phyloP scores from a whole-genome alignment of 106 monocot species.

The Platanthera zijinensis region DNA sequence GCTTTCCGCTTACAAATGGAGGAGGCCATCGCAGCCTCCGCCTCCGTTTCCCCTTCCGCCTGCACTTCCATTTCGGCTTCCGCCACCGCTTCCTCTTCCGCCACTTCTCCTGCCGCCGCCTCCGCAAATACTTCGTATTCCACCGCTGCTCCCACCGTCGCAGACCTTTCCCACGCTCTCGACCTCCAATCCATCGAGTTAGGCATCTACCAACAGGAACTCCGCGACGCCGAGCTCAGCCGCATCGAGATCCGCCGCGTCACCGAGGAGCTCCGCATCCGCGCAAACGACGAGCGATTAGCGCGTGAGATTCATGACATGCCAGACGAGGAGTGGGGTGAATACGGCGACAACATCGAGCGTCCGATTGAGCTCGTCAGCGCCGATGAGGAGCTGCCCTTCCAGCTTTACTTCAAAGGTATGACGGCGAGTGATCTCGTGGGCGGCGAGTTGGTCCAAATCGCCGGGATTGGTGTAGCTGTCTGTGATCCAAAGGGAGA shows the following conservation, averaged over 20 bases:
- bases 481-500: conserved; percentile 48
- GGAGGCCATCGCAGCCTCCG: conserved; percentile 66
- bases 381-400: conserved; percentile 19
- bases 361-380: conserved; percentile 29
- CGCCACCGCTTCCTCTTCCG: background rate
- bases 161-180: conserved; percentile 6
- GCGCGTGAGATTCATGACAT: conserved; percentile 48
- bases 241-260: conserved; percentile 32
- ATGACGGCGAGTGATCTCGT: conserved; percentile 19
- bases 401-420: conserved; percentile 58
- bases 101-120: background rate
- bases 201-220: conserved; percentile 37
- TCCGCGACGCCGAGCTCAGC: conserved; percentile 21
- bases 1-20: conserved; percentile 62
- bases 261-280: conserved; percentile 23
- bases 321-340: conserved; percentile 60
- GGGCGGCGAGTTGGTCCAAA: conserved; percentile 7
- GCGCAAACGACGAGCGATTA: conserved; percentile 53
- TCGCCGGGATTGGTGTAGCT: conserved; percentile 47
- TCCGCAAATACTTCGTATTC: conserved; percentile 1
- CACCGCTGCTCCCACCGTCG: background rate
- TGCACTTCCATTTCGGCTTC: conserved; percentile 15
- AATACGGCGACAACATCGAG: conserved; percentile 58
- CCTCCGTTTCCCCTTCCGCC: conserved; percentile 10
- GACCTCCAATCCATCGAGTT: conserved; percentile 45